Conservation (phyloP, 2,329 filamentous ascomycete genomes). For the Talaromyces sp. region DNA sequence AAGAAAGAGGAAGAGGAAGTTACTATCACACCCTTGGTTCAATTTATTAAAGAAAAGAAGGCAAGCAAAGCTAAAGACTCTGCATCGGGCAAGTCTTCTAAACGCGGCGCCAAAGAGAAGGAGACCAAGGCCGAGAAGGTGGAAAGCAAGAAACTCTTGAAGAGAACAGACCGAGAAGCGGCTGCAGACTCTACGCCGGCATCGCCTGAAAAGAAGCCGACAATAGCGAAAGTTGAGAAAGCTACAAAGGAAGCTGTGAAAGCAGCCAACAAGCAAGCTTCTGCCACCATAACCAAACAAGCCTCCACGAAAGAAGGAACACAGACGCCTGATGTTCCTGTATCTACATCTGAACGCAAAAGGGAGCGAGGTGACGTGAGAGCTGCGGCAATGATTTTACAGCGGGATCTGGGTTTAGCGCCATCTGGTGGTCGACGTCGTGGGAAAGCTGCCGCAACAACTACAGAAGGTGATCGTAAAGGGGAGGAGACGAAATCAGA, state of each 20-base stretch:
- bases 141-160: constrained; percentile 40
- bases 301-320: constrained; percentile 16
- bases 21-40: constrained; percentile 81
- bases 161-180: constrained; percentile 33
- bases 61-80: constrained; percentile 67
- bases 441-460: constrained; percentile 17
- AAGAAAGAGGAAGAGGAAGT: constrained; percentile 58
- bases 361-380: constrained; percentile 50
- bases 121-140: constrained; percentile 39
- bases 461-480: constrained; percentile 22
- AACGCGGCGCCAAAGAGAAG: constrained; percentile 38
- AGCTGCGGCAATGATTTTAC: constrained; percentile 55
- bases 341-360: constrained; percentile 44
- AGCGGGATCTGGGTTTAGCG: constrained; percentile 56
- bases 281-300: constrained; percentile 25
- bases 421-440: constrained; percentile 41
- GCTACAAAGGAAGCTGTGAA: constrained; percentile 59
- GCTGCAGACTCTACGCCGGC: constrained; percentile 22
- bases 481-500: constrained; percentile 16
- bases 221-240: constrained; percentile 46
- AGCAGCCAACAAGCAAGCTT: constrained; percentile 43
- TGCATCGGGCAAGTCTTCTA: constrained; percentile 34
- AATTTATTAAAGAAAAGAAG: constrained; percentile 88
- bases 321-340: constrained; percentile 17
- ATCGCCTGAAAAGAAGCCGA: constrained; percentile 28